These are phyloP conservation scores for Solanum aculeatissimum DNA, from an alignment of 305 asterid species.

Conservation along the genomic window DNA sequence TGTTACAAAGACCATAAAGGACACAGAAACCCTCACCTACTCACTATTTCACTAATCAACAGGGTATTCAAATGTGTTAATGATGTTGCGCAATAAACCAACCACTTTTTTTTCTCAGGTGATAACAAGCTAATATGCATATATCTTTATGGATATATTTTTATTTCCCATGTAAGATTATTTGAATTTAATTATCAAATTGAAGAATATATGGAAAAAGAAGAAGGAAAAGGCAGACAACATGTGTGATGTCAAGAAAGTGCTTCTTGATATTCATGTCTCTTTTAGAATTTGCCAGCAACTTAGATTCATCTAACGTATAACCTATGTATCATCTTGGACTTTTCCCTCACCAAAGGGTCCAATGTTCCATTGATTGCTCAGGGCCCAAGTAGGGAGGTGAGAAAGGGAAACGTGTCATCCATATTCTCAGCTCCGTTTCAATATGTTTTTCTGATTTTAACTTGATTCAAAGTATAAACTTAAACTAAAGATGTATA, in stretches of 20 bases:
- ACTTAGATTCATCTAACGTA: background rate
- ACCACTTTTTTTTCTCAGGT: background rate
- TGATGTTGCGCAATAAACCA: background rate
- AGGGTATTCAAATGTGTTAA: background rate
- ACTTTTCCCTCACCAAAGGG: background rate
- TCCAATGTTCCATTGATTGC: background rate
- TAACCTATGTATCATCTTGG: background rate
- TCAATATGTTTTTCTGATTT: background rate
- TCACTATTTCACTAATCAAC: background rate
- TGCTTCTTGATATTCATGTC: slow-evolving; percentile 1
- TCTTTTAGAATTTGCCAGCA: background rate
- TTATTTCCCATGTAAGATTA: background rate
- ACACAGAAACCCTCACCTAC: background rate
- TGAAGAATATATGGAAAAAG: background rate
- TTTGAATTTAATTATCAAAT: background rate
- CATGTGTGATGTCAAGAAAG: background rate
- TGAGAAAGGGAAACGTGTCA: background rate
- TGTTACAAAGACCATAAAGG: background rate
- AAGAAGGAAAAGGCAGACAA: background rate
- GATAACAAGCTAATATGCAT: background rate
- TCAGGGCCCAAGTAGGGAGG: background rate
- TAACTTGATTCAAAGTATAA: accelerated
- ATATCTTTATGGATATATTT: too few relatives aligned
- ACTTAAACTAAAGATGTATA: background rate
- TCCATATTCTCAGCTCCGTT: background rate